These are phyloP conservation scores for Globisporangium echinulatum DNA, from an alignment of 352 stramenopile genomes.

Conservation along the genomic window DNA sequence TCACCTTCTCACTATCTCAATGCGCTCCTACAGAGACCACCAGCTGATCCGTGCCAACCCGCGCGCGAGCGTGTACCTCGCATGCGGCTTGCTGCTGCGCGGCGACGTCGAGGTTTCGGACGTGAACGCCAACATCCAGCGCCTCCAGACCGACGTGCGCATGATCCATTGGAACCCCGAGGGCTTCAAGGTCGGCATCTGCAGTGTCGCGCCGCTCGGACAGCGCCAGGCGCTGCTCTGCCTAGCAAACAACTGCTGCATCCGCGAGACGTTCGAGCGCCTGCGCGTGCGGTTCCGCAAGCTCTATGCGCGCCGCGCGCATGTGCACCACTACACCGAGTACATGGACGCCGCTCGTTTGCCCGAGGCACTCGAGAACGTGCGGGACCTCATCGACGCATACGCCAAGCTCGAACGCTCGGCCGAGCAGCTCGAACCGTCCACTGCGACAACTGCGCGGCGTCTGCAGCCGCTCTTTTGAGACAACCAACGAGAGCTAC, in stretches of 20 bases:
- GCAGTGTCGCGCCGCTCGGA: constrained; percentile 49
- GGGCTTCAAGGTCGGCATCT: constrained; percentile 87
- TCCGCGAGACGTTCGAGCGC: constrained; percentile 74
- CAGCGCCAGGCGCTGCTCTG: constrained; percentile 66
- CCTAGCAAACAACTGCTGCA: constrained; percentile 86
- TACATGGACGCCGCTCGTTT: constrained; percentile 64
- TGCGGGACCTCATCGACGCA: constrained; percentile 49
- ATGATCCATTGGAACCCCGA: constrained; percentile 91
- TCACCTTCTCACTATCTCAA: neutral
- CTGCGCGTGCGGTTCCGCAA: constrained; percentile 71
- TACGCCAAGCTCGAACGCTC: constrained; percentile 55
- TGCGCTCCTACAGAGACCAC: constrained; percentile 36
- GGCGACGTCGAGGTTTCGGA: constrained; percentile 85
- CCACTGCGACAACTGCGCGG: constrained; percentile 9
- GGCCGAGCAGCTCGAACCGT: constrained; percentile 12
- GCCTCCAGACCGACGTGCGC: constrained; percentile 67
- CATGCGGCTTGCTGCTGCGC: constrained; percentile 80
- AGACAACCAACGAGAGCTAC: neutral
- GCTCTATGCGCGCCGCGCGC: constrained; percentile 70
- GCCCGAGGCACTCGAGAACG: constrained; percentile 51
- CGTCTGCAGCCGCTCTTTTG: constrained; percentile 35
- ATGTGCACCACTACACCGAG: constrained; percentile 87
- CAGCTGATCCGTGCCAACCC: constrained; percentile 77
- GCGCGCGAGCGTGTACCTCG: constrained; percentile 68
- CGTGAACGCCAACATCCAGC: constrained; percentile 85